Conservation (phyloP, 768 basidiomycete genomes). For the Serendipita sp. region DNA sequence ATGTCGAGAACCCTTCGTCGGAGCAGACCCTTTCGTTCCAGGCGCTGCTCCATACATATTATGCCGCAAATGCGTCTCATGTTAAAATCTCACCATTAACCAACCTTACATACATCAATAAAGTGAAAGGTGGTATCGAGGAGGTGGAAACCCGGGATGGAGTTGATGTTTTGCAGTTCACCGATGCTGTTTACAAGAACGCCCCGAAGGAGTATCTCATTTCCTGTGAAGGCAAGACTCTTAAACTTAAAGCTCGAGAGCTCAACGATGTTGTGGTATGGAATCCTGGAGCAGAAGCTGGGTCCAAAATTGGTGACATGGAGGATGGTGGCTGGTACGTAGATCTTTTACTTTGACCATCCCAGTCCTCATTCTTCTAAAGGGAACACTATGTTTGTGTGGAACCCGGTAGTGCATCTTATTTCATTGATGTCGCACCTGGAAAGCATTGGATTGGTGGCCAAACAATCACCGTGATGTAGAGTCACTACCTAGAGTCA, state of each 20-base stretch:
- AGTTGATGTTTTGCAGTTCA: conserved; percentile 50
- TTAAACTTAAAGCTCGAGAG: conserved; percentile 35
- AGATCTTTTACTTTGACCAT: neutral
- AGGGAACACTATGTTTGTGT: conserved; percentile 82
- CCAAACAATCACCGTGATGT: conserved; percentile 42
- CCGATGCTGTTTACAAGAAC: conserved; percentile 66
- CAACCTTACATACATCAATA: conserved; percentile 59
- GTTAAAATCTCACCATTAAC: conserved; percentile 50
- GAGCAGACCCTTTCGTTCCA: conserved; percentile 62
- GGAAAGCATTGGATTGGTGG: conserved; percentile 63
- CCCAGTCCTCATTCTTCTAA: neutral
- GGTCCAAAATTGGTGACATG: conserved; percentile 74
- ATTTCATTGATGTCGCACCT: conserved; percentile 45
- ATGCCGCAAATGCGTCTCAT: conserved; percentile 43
- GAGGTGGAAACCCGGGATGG: conserved; percentile 42
- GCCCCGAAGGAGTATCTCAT: conserved; percentile 40
- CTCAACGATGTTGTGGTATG: conserved; percentile 80
- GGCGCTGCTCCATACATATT: conserved; percentile 83
- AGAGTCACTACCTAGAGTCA: conserved; percentile 5
- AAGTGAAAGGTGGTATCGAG: conserved; percentile 28
- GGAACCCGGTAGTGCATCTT: conserved; percentile 74
- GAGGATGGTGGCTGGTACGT: conserved; percentile 72
- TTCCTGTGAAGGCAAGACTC: conserved; percentile 33
- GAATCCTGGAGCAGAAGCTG: conserved; percentile 69
- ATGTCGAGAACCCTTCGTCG: conserved; percentile 55